Percentiles rank a stretch among this genome's conserved stretches.
These are phyloP conservation scores for Epichloe festucae DNA, from an alignment of 2,329 filamentous ascomycete species.

Conservation along the genomic window DNA sequence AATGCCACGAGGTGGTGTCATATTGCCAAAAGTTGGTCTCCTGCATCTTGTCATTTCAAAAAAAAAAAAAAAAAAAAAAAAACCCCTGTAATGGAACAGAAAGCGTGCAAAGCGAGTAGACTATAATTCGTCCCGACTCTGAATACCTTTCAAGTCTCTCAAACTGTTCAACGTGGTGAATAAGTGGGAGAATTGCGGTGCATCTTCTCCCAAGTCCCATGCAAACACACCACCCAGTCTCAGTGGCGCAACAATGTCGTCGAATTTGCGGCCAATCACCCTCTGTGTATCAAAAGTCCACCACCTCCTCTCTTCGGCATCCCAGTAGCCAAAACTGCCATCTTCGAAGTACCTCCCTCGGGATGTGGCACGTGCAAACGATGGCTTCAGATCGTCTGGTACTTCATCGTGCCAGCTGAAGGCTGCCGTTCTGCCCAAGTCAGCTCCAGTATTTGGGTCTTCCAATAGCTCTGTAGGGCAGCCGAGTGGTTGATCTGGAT, in stretches of 20 bases:
- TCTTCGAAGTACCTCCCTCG: constrained; percentile 40
- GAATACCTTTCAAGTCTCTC: constrained; percentile 3
- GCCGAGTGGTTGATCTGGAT: constrained; percentile 30
- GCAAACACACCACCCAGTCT: constrained; percentile 59
- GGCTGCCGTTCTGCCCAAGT: constrained; percentile 42
- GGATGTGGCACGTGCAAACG: constrained; percentile 42
- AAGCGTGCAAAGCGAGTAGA: background rate
- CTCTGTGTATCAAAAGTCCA: constrained; percentile 61
- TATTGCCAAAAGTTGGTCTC: too few species aligned
- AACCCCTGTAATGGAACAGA: too few species aligned
- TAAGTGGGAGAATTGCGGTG: constrained; percentile 29
- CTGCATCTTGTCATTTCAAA: too few species aligned
- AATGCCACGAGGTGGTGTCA: too few species aligned
- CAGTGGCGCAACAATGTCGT: constrained; percentile 40
- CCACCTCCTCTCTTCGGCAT: constrained; percentile 44
- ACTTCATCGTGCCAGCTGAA: constrained; percentile 49
- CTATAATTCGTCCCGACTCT: constrained; percentile 18
- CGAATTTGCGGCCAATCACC: constrained; percentile 49
- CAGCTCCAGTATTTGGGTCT: constrained; percentile 41
- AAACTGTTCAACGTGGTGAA: constrained; percentile 18
- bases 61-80: too few species aligned
- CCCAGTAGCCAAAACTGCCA: constrained; percentile 60
- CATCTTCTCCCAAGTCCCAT: constrained; percentile 62
- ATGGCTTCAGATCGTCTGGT: constrained; percentile 37
- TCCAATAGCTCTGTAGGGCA: constrained; percentile 45